A percentile compares a stretch with the other conserved stretches of the same genome.
These are phyloP conservation scores for Linnemannia exigua DNA, from an alignment of 192 early-diverging fungal genomes.

Conservation along the genomic window DNA sequence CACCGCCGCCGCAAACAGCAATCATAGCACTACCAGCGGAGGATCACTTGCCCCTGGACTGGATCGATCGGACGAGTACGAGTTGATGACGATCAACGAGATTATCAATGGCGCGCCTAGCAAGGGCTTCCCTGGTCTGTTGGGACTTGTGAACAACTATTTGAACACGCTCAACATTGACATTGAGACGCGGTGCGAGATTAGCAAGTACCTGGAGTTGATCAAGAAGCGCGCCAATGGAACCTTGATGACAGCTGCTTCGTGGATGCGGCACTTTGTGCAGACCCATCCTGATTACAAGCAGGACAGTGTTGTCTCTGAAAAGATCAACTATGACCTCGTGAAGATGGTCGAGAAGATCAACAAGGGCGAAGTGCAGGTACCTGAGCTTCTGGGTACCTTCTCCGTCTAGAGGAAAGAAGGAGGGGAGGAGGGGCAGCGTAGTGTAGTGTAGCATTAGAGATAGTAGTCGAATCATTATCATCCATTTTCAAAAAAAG, in stretches of 20 bases:
- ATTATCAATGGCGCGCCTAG: slow-evolving; percentile 90
- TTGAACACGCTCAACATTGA: slow-evolving; percentile 82
- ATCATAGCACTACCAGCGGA: slow-evolving; percentile 8
- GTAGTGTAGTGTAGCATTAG: too few relatives aligned
- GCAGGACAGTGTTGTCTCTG: slow-evolving; percentile 88
- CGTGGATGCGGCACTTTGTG: slow-evolving; percentile 94
- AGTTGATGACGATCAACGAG: slow-evolving; percentile 88
- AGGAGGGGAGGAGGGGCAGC: neutral
- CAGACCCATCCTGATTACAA: slow-evolving; percentile 88
- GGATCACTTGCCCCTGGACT: slow-evolving; percentile 12
- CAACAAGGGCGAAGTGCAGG: slow-evolving; percentile 64
- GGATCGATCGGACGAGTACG: slow-evolving; percentile 66
- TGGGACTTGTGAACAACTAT: slow-evolving; percentile 88
- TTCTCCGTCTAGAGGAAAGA: slow-evolving; percentile 53
- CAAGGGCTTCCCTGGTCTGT: slow-evolving; percentile 82
- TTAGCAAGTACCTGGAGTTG: slow-evolving; percentile 84
- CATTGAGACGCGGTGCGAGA: slow-evolving; percentile 73
- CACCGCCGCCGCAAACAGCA: neutral
- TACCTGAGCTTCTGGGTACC: slow-evolving; percentile 65
- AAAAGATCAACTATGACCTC: slow-evolving; percentile 91
- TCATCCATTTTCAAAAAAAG: neutral
- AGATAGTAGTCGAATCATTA: neutral
- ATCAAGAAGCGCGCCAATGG: slow-evolving; percentile 88
- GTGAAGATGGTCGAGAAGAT: slow-evolving; percentile 72
- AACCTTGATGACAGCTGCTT: slow-evolving; percentile 85